Conservation (phyloP, 2,329 filamentous ascomycete genomes). For the Aspergillus cejpii region DNA sequence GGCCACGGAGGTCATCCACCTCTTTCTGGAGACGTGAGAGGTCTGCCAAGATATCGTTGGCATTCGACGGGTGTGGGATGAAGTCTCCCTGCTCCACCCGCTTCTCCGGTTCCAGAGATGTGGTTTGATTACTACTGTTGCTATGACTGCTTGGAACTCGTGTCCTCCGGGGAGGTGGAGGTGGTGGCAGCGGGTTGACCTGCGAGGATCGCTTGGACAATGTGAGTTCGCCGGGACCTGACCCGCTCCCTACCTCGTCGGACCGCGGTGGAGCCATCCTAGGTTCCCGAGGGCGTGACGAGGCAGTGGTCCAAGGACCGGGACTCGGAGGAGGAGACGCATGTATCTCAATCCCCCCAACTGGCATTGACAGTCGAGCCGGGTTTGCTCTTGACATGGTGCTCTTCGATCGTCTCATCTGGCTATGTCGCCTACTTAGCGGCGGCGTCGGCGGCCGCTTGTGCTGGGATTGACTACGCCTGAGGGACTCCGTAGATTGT, state of each 20-base stretch:
- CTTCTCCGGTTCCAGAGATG: slow-evolving; percentile 15
- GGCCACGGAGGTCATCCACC: slow-evolving; percentile 55
- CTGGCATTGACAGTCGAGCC: slow-evolving; percentile 32
- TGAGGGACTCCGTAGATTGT: slow-evolving; percentile 20
- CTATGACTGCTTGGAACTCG: slow-evolving; percentile 40
- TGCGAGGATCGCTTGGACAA: slow-evolving; percentile 27
- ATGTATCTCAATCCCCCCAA: slow-evolving; percentile 43
- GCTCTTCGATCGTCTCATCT: slow-evolving; percentile 36
- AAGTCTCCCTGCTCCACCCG: slow-evolving; percentile 20
- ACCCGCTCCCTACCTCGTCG: slow-evolving; percentile 8
- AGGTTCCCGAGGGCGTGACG: slow-evolving; percentile 14
- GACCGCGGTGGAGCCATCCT: slow-evolving; percentile 5
- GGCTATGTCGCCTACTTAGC: slow-evolving; percentile 44
- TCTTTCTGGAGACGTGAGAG: slow-evolving; percentile 65
- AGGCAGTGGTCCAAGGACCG: slow-evolving; percentile 21
- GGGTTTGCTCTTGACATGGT: slow-evolving; percentile 29
- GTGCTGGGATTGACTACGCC: slow-evolving; percentile 30
- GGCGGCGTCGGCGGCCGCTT: slow-evolving; percentile 46
- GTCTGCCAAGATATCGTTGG: slow-evolving; percentile 62
- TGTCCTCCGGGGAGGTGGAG: slow-evolving; percentile 44
- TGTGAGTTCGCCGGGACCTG: slow-evolving; percentile 18
- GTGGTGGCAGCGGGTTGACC: slow-evolving; percentile 32
- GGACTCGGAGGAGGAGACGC: slow-evolving; percentile 27
- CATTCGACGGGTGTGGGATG: slow-evolving; percentile 36
- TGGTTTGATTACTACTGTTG: slow-evolving; percentile 22